These are phyloP conservation scores for Baorangia bicolor DNA, from an alignment of 768 basidiomycete genomes.

Conservation along the genomic window DNA sequence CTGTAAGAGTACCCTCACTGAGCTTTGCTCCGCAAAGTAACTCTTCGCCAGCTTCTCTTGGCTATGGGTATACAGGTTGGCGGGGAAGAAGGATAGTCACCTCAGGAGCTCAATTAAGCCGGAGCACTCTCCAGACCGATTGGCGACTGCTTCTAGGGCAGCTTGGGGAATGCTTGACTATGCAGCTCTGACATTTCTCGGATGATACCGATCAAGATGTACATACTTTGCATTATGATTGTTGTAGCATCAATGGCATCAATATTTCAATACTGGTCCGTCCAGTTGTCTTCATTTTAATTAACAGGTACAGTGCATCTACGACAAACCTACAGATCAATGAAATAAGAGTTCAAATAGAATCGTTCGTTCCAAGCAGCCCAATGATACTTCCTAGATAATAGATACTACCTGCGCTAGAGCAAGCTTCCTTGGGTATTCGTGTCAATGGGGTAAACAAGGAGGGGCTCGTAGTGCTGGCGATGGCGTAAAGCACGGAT, in stretches of 20 bases:
- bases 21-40: constrained; percentile 45
- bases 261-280: neutral
- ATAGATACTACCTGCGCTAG: neutral
- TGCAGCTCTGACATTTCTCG: constrained; percentile 56
- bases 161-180: constrained; percentile 70
- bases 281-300: neutral
- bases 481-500: neutral
- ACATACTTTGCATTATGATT: too few species aligned
- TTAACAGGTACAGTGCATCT: neutral
- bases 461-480: neutral
- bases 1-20: constrained; percentile 18
- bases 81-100: constrained; percentile 39
- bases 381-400: neutral
- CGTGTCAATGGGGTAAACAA: neutral
- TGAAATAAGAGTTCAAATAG: neutral
- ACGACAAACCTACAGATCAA: neutral
- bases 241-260: neutral
- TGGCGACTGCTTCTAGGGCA: constrained; percentile 38
- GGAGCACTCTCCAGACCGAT: constrained; percentile 57
- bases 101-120: constrained; percentile 73
- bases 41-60: constrained; percentile 47
- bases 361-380: neutral
- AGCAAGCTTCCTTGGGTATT: neutral
- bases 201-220: neutral
- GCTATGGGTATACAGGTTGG: constrained; percentile 53